These are phyloP conservation scores for Ophiostoma tasmaniense DNA, from an alignment of 2,329 filamentous ascomycete genomes.

Conservation along the genomic window DNA sequence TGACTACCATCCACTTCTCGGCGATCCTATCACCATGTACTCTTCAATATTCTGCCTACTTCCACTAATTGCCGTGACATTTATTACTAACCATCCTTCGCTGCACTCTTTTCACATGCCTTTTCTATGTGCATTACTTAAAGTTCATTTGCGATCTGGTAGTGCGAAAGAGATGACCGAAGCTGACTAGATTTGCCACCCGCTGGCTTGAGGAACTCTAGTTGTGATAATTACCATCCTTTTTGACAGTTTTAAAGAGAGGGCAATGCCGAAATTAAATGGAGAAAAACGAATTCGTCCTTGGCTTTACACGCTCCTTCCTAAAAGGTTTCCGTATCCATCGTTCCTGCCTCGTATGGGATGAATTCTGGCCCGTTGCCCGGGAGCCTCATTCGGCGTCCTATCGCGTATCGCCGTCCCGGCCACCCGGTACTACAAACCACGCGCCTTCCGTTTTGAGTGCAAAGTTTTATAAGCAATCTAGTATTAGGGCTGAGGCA, in stretches of 20 bases:
- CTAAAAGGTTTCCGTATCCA: background rate
- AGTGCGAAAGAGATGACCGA: too few relatives aligned
- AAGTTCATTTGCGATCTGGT: too few relatives aligned
- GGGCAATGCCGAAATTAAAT: background rate
- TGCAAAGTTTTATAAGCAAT: background rate
- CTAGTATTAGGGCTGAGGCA: background rate
- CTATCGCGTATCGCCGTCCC: background rate
- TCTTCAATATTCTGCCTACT: background rate
- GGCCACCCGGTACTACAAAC: background rate
- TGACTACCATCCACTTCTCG: background rate
- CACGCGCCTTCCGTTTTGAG: background rate
- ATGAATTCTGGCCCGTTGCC: background rate
- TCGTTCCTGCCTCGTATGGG: background rate
- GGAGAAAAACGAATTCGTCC: background rate
- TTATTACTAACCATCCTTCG: background rate
- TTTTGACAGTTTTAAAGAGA: background rate
- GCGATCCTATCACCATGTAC: background rate
- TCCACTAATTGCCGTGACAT: background rate
- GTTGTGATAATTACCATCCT: too few relatives aligned
- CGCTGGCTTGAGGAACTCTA: background rate
- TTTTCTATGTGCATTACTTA: background rate
- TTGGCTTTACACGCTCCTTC: background rate
- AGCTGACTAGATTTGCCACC: background rate
- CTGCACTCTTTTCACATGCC: background rate
- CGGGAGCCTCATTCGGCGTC: background rate